Base-by-base conservation (phyloP, 176 grass and related monocot species). In the Cenchrus fungigraminus region DNA sequence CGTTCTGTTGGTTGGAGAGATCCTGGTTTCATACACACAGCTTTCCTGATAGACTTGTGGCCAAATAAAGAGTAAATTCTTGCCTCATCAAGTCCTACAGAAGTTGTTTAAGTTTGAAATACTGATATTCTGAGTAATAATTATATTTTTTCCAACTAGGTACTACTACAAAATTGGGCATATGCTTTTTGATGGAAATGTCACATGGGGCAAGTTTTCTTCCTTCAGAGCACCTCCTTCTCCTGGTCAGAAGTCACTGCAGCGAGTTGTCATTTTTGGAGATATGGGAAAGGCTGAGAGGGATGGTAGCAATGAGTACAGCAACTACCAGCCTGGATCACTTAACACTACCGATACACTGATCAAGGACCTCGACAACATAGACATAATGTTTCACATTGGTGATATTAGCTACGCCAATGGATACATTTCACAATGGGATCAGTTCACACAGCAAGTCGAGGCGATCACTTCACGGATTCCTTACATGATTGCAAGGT, bases 281-380 rank as follows among this genome's bases (percentile, higher is more conserved):
- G 95, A 98, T 62, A 93, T 98, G 95, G 95, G 95, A 77, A 98
- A 98, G 95, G 95, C 91, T 14, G 93, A 98, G 82, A 84, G 93
- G 40, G 95, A 98, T 78, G 91, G 89, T 44, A 95, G 93, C 40
- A 98, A 98, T 8, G 95, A 98, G 37, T 98, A 93, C 9, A 85
- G 70, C 29, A 92, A 93, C 69, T 95, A 90, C 82, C 95, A 98
- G 73, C 93, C 93, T 1, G 93, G 91, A 1, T 95, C 95, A 78
- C 91, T 98, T 0, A 93, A 90, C 80, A 95, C 95, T 9, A 98
- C 95, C 0, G 95, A 98, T 76, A 83, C 87, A 10, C 81, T 98
- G 3, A 77, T 91, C n/a, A 95, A 88, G 83, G 95, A 98, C 25
- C 84, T 98, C 6, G 76, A 92, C 87, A 94, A 98, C 49, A 95